Conservation (phyloP, 768 basidiomycete species). For the Mycena metata region DNA sequence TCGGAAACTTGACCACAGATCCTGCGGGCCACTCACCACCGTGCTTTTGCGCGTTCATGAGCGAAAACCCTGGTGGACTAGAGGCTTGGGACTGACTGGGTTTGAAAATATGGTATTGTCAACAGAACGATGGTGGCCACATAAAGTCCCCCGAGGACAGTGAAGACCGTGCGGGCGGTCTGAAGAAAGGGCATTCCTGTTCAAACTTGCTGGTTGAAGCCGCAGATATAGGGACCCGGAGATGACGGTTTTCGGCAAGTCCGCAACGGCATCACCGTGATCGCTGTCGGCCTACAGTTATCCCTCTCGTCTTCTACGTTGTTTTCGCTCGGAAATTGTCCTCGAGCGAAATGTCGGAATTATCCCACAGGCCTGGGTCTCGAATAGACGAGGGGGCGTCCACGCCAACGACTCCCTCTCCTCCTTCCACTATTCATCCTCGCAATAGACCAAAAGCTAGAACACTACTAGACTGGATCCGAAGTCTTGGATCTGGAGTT, state of each 20-base stretch:
- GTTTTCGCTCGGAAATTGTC: neutral
- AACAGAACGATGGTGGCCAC: constrained; percentile 64
- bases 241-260: too few species aligned
- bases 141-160: constrained; percentile 67
- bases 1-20: neutral
- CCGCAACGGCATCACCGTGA: too few species aligned
- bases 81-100: constrained; percentile 64
- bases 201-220: neutral
- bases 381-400: neutral
- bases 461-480: constrained; percentile 38
- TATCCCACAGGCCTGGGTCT: constrained; percentile 28
- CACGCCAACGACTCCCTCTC: constrained; percentile 3
- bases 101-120: constrained; percentile 74
- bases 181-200: constrained; percentile 22
- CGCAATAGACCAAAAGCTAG: constrained; percentile 23
- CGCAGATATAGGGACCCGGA: too few species aligned
- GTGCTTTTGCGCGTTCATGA: constrained; percentile 17
- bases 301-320: neutral
- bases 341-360: constrained; percentile 16
- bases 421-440: constrained; percentile 31
- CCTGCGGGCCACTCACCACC: constrained; percentile 18
- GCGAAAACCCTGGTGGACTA: constrained; percentile 12
- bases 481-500: constrained; percentile 71
- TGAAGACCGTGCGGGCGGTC: constrained; percentile 50
- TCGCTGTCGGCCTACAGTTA: neutral